phyloP scores from a whole-genome alignment of 2,329 filamentous ascomycete species.

The Esteya vermicola region DNA sequence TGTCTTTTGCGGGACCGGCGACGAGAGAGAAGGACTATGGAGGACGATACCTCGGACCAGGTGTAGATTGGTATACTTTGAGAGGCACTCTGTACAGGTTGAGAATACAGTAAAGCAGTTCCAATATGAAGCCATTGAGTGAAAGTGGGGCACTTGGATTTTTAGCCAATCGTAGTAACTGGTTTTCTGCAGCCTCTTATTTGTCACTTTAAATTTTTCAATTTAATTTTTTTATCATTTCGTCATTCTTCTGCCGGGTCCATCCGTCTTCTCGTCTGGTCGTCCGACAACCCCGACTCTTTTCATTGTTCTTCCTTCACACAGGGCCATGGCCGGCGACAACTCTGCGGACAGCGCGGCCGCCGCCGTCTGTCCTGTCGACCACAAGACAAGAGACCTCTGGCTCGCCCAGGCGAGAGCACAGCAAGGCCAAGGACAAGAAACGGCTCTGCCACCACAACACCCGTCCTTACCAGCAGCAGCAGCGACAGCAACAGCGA shows the following conservation, averaged over 20 bases:
- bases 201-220: neutral
- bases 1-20: no score
- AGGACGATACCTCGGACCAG: no score
- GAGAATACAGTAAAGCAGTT: no score
- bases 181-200: neutral
- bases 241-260: neutral
- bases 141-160: neutral
- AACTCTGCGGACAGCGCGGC: slow-evolving; percentile 3
- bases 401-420: slow-evolving; percentile 63
- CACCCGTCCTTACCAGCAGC: neutral
- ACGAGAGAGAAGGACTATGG: no score
- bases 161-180: neutral
- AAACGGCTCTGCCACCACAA: neutral
- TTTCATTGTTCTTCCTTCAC: neutral
- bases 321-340: slow-evolving; percentile 1
- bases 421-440: slow-evolving; percentile 29
- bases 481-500: neutral
- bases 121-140: no score
- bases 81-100: no score
- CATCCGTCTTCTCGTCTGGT: neutral
- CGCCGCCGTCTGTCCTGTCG: slow-evolving; percentile 56
- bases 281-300: no score
- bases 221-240: neutral
- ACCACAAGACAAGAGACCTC: slow-evolving; percentile 73
- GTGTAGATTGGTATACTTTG: no score